Conservation (phyloP, 306 rosid genomes). For the Cicer pinnatifidum region DNA sequence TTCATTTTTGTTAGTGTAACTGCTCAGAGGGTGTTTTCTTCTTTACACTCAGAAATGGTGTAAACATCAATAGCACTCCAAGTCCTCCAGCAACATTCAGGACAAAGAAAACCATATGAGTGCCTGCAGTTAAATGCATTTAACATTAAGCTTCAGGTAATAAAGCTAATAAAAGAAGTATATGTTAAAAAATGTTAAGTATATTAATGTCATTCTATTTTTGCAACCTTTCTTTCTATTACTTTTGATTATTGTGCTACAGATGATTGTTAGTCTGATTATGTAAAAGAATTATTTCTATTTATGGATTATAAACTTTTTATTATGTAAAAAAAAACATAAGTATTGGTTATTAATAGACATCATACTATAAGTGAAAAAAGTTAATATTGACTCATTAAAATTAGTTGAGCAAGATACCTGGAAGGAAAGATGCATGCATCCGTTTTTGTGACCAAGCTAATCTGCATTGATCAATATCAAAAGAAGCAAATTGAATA, state of each 20-base stretch:
- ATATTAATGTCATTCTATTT: not conserved
- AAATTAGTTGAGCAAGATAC: conserved; percentile 17
- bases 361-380: not conserved
- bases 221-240: not conserved
- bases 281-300: not conserved
- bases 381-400: not conserved
- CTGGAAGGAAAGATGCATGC: conserved; percentile 38
- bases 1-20: not conserved
- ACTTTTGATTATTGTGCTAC: not conserved
- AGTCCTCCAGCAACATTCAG: conserved; percentile 39
- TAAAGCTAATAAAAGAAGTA: not conserved
- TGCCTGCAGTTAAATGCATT: conserved; percentile 31
- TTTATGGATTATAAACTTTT: not conserved
- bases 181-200: no score
- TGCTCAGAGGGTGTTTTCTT: conserved; percentile 19
- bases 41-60: conserved; percentile 40
- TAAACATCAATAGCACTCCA: conserved; percentile 37
- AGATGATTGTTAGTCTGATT: no score
- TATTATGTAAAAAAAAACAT: not conserved
- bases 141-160: not conserved
- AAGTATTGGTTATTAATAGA: not conserved
- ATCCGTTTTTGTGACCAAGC: conserved; percentile 37
- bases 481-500: conserved; percentile 12
- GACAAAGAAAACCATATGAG: conserved; percentile 41
- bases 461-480: conserved; percentile 37